A percentile compares a stretch with the other conserved stretches of the same genome.
phyloP scores from a whole-genome alignment of 2,329 filamentous ascomycete genomes.

The Stachybotrys chlorohalonatus region DNA sequence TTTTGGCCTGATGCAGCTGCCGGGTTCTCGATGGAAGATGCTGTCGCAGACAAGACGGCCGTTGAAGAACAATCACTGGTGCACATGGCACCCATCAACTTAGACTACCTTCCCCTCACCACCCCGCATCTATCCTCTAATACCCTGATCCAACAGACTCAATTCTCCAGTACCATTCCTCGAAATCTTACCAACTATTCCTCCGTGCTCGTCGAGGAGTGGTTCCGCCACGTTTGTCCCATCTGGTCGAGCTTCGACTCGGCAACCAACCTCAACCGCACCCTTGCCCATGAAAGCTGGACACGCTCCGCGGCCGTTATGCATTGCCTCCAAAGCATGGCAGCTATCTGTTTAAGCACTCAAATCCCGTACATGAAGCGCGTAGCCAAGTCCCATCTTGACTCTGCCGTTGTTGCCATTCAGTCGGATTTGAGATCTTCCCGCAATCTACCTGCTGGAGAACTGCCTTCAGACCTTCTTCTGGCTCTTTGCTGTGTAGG shows the following conservation, averaged over 20 bases:
- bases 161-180: conserved; percentile 45
- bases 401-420: conserved; percentile 21
- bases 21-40: not conserved
- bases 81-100: conserved; percentile 4
- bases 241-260: conserved; percentile 32
- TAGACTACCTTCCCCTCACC: not conserved
- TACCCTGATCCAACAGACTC: conserved; percentile 7
- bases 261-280: conserved; percentile 26
- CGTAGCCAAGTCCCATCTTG: conserved; percentile 22
- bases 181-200: conserved; percentile 16
- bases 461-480: conserved; percentile 23
- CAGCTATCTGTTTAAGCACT: conserved; percentile 24
- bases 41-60: not conserved
- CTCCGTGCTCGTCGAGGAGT: conserved; percentile 24
- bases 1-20: not conserved
- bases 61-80: not conserved
- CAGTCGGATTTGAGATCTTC: conserved; percentile 22
- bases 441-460: conserved; percentile 9
- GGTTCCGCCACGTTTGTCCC: conserved; percentile 31
- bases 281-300: conserved; percentile 26
- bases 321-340: conserved; percentile 30
- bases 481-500: conserved; percentile 30
- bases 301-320: conserved; percentile 26
- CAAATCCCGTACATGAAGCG: conserved; percentile 25
- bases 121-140: not conserved